Conservation (phyloP, 345 rosid species). For the Salix exigua region DNA sequence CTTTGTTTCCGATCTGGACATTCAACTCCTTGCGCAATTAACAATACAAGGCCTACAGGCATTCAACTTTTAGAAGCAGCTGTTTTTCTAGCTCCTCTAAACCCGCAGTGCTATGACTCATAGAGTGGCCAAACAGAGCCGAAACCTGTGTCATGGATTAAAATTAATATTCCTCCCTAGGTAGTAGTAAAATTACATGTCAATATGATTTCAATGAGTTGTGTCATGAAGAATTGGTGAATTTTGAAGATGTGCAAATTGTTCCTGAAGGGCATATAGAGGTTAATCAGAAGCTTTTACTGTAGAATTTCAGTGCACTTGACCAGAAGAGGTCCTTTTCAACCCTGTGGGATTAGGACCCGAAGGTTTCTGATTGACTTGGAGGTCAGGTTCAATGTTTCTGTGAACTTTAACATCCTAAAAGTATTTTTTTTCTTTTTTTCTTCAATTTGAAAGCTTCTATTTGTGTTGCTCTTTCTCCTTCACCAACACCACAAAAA, state of each 20-base stretch:
- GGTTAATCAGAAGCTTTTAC: not conserved
- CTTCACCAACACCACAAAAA: too few relatives aligned
- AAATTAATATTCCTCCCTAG: not conserved
- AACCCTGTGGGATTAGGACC: not conserved
- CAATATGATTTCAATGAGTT: not conserved
- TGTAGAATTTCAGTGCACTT: not conserved
- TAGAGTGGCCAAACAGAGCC: not conserved
- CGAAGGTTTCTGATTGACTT: not conserved
- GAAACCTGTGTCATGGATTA: not conserved
- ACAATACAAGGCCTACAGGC: not conserved
- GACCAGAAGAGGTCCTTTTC: constrained; percentile 21
- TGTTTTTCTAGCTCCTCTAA: not conserved
- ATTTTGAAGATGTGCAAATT: not conserved
- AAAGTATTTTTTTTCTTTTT: too few relatives aligned
- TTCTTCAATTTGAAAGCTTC: too few relatives aligned
- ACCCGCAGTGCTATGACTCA: not conserved
- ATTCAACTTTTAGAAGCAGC: not conserved
- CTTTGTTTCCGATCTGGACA: not conserved
- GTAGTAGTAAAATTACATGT: not conserved
- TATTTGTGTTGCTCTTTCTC: too few relatives aligned
- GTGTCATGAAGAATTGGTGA: not conserved
- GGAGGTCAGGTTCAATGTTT: not conserved
- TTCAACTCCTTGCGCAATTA: not conserved
- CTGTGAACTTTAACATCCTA: not conserved
- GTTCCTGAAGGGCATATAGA: not conserved